Evolutionary conservation across 2,329 filamentous ascomycete species (phyloP).

Genomic region (Penicillium sp.): DNA sequence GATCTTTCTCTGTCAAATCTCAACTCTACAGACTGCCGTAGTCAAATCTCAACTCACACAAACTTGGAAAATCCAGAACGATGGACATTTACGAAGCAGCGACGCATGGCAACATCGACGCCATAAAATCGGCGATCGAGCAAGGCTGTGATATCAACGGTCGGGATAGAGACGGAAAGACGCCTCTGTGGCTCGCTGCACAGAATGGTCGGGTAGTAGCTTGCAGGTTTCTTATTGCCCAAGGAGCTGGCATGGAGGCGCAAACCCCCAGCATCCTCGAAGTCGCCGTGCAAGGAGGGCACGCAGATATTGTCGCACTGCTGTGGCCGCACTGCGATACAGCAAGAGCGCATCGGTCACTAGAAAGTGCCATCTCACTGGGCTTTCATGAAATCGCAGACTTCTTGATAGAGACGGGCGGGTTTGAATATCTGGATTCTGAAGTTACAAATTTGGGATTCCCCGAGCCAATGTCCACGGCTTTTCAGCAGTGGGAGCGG

Average conservation of each 20-base stretch:
- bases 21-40: not conserved
- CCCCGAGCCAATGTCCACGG: not conserved
- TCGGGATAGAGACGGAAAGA: not conserved
- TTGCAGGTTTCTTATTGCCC: conserved; percentile 9
- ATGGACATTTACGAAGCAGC: conserved; percentile 14
- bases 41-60: not conserved
- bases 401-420: conserved; percentile 10
- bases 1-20: not conserved
- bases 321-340: conserved; percentile 14
- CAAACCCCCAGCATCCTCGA: conserved; percentile 8
- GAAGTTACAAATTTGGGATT: conserved; percentile 9
- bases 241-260: conserved; percentile 1
- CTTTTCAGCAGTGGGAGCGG: conserved; percentile 15
- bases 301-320: conserved; percentile 9
- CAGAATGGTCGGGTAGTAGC: conserved; percentile 5
- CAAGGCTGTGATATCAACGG: conserved; percentile 10
- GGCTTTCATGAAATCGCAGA: conserved; percentile 15
- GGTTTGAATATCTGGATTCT: conserved; percentile 4
- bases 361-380: conserved; percentile 12
- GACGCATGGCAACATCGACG: conserved; percentile 4
- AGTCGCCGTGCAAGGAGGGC: conserved; percentile 6
- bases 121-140: conserved; percentile 10
- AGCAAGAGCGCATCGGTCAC: conserved; percentile 5
- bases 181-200: conserved; percentile 11
- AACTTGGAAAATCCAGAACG: not conserved